These are phyloP conservation scores for sorghum (Sorghum bicolor) DNA, from an alignment of 176 grass and related monocot genomes.

Conservation along the genomic window Sorghum_bicolor_NCBIv3 NC_012873.2:64570501-64571000, in stretches of 20 bases:
- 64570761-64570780: conserved; percentile 98
- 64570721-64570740: conserved; percentile 39
- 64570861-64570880: not conserved
- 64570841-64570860: not conserved
- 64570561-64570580: not conserved
- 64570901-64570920: conserved; percentile 41
- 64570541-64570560: conserved; percentile 12
- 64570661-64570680: conserved; percentile 29
- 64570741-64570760: conserved; percentile 45
- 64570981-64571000: conserved; percentile 71
- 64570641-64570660: conserved; percentile 28
- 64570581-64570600: not conserved
- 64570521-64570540: not conserved
- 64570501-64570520: not conserved
- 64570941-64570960: conserved; percentile 92
- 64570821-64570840: not conserved
- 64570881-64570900: not conserved
- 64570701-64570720: conserved; percentile 26
- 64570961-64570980: conserved; percentile 87
- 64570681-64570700: conserved; percentile 44
- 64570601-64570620: conserved; percentile 59
- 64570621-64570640: conserved; percentile 36
- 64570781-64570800: conserved; percentile 95
- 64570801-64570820: conserved; percentile 23
- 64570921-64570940: conserved; percentile 83